Conservation (phyloP, 768 basidiomycete species). For the Rhodotorula graminis region DNA sequence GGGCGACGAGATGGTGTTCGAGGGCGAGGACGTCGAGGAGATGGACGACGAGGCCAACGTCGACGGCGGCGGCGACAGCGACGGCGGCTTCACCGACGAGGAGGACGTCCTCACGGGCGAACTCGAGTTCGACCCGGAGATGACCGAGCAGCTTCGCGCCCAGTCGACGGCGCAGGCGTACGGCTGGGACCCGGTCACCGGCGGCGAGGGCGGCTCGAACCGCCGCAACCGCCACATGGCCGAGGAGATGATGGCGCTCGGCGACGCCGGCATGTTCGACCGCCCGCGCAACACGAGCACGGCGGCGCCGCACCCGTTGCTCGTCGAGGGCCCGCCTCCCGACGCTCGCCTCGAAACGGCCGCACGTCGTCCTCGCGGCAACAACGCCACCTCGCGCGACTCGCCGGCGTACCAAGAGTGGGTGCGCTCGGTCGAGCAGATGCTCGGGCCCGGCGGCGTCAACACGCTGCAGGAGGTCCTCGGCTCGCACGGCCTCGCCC, state of each 20-base stretch:
- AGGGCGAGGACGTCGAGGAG: conserved; percentile 46
- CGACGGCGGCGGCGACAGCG: conserved; percentile 47
- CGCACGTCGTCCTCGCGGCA: conserved; percentile 53
- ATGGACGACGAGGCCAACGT: conserved; percentile 43
- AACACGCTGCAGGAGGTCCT: conserved; percentile 81
- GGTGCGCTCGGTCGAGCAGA: conserved; percentile 58
- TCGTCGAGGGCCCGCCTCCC: conserved; percentile 56
- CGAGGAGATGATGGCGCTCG: conserved; percentile 34
- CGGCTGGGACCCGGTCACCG: conserved; percentile 36
- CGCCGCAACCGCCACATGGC: conserved; percentile 28
- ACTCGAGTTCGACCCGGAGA: conserved; percentile 39
- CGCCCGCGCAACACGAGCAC: conserved; percentile 28
- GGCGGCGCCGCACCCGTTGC: conserved; percentile 68
- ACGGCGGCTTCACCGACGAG: conserved; percentile 36
- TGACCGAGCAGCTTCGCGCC: conserved; percentile 34
- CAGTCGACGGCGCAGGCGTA: conserved; percentile 31
- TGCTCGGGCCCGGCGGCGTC: conserved; percentile 72
- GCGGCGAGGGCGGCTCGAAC: conserved; percentile 24
- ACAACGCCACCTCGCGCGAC: conserved; percentile 45
- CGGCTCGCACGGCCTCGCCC: conserved; percentile 30
- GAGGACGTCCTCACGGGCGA: conserved; percentile 34
- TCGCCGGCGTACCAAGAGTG: conserved; percentile 50
- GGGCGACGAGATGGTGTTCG: conserved; percentile 50
- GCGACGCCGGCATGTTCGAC: conserved; percentile 45
- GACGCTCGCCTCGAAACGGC: conserved; percentile 42